Base-by-base conservation (phyloP, 495 filamentous ascomycete species). In the Talaromyces thailandensis region DNA sequence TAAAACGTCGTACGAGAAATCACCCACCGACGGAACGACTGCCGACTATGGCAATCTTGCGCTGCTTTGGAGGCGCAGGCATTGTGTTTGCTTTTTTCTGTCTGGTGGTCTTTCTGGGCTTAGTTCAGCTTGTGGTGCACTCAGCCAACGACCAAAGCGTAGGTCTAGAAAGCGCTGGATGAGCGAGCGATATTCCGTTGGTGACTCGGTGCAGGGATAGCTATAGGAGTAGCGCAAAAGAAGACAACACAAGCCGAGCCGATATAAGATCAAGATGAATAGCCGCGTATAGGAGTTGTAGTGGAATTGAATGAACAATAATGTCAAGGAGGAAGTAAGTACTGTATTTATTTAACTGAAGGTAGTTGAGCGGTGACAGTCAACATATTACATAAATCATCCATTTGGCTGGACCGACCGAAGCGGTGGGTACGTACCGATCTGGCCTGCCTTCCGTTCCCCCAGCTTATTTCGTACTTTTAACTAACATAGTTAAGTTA, bases 41-140 rank as follows among this genome's bases (percentile, higher is more conserved):
- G 75, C 94, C 94, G 45, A 98, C 94, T 70, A 99, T 92, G 68
- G 94, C 94, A 73, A 99, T 93, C 81, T 99, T 99, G 63, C 94
- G 80, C 81, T 97, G 93, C 73, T 97, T 98, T 43, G 91, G 84
- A 52, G 90, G 86, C 62, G 89, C 76, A 69, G 92, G 86, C 89
- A 95, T 95, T 72, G 75, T 78, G 58, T 45, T n/a, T 29, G 57
- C 52, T 35, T 29, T 25, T 57, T 35, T n/a, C 55, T 35, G 16
- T 35, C 29, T 57, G 51, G 9, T 26, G 18, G 23, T 28, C 21
- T 55, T 55, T 55, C 51, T 55, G 23, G 43, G 43, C 26, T 55
- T 28, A 14, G 23, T 16, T 25, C 18, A 9, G 18, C 48, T 52
- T 52, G 48, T 52, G 48, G 18, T 52, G 48, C 48, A 21, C 11